These are phyloP conservation scores for Xylona heveae DNA, from an alignment of 495 filamentous ascomycete genomes.

Conservation along the genomic window DNA sequence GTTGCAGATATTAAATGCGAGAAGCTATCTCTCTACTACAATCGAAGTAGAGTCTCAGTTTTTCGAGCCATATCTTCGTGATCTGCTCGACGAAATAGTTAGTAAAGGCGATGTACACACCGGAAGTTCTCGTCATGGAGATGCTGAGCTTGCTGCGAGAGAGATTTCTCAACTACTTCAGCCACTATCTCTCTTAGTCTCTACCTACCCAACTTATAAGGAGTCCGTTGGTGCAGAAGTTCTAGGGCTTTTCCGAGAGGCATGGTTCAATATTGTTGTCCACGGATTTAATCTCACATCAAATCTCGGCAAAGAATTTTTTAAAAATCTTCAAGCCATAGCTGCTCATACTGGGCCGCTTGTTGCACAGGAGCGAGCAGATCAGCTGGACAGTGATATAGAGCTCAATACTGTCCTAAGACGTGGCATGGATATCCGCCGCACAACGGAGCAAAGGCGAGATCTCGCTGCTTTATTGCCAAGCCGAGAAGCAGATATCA, in stretches of 20 bases:
- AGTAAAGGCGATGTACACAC: conserved; percentile 62
- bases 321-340: conserved; percentile 55
- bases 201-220: conserved; percentile 24
- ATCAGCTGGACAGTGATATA: conserved; percentile 82
- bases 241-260: conserved; percentile 56
- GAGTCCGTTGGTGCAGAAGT: conserved; percentile 40
- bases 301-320: conserved; percentile 38
- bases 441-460: conserved; percentile 60
- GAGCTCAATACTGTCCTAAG: conserved; percentile 84
- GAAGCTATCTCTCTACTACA: conserved; percentile 48
- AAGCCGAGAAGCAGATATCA: conserved; percentile 52
- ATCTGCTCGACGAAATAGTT: conserved; percentile 72
- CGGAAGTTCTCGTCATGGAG: conserved; percentile 29
- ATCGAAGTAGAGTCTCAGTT: conserved; percentile 44
- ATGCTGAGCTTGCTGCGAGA: conserved; percentile 54
- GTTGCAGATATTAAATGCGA: conserved; percentile 47
- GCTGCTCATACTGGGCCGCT: conserved; percentile 71
- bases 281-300: conserved; percentile 71
- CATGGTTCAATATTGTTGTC: conserved; percentile 92
- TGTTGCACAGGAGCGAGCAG: conserved; percentile 62
- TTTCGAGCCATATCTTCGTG: conserved; percentile 55
- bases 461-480: conserved; percentile 50
- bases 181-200: conserved; percentile 58
- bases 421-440: conserved; percentile 55
- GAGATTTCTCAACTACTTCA: conserved; percentile 71